Evolutionary conservation across 495 filamentous ascomycete genomes (phyloP).

Genomic region (Annulohypoxylon stygium): DNA sequence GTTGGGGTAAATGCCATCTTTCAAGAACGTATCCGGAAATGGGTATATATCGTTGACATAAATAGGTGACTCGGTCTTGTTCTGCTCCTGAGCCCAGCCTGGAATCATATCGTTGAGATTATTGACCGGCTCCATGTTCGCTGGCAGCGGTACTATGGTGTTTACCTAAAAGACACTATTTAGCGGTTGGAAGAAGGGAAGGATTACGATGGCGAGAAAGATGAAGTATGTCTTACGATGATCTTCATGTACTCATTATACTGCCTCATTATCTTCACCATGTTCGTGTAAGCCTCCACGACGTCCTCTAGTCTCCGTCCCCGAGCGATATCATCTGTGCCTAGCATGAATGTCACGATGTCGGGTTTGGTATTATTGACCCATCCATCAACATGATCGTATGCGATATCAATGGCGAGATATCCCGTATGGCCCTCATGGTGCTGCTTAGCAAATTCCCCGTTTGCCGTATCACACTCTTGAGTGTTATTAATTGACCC

Average conservation of each 20-base stretch:
- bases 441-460: conserved; percentile 50
- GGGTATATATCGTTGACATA: conserved; percentile 56
- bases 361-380: conserved; percentile 55
- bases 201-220: not conserved
- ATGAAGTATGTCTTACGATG: conserved; percentile 48
- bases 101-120: conserved; percentile 55
- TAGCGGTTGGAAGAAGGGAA: not conserved
- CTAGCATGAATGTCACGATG: conserved; percentile 60
- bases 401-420: conserved; percentile 60
- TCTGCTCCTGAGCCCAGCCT: conserved; percentile 51
- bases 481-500: conserved; percentile 57
- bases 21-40: conserved; percentile 48
- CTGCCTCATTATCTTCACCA: conserved; percentile 54
- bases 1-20: conserved; percentile 59
- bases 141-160: conserved; percentile 51
- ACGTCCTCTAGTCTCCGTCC: conserved; percentile 50
- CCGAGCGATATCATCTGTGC: conserved; percentile 58
- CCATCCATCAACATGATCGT: conserved; percentile 58
- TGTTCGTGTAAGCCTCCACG: conserved; percentile 55
- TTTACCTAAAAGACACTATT: conserved; percentile 44
- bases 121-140: conserved; percentile 44
- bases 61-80: conserved; percentile 54
- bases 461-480: conserved; percentile 50
- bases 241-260: conserved; percentile 55
- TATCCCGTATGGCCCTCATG: conserved; percentile 62